Evolutionary conservation across 2,329 filamentous ascomycete genomes (phyloP).

Genomic region (Pestalotiopsis sp.): DNA sequence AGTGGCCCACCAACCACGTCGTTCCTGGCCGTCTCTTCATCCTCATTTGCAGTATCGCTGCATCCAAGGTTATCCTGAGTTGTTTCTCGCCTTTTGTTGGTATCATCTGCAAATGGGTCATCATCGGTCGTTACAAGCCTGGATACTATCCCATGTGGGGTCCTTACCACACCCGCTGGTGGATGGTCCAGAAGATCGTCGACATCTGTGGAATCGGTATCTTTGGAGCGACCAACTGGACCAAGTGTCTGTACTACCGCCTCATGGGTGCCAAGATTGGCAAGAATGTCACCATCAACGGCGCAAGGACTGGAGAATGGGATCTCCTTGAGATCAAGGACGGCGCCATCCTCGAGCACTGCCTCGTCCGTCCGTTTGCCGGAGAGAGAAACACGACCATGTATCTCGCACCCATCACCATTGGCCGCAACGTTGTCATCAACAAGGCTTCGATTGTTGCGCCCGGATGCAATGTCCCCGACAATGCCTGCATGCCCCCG

Average conservation of each 20-base stretch:
- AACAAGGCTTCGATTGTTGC: constrained; percentile 53
- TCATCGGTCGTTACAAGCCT: constrained; percentile 55
- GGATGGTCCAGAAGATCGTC: constrained; percentile 57
- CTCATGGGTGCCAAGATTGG: constrained; percentile 57
- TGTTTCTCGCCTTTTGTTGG: constrained; percentile 46
- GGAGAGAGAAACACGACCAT: constrained; percentile 60
- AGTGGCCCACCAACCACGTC: constrained; percentile 39
- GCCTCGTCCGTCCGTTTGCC: constrained; percentile 54
- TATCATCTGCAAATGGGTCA: constrained; percentile 56
- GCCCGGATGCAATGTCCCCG: constrained; percentile 49
- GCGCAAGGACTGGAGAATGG: constrained; percentile 53
- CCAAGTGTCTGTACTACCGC: constrained; percentile 48
- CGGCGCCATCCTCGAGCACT: constrained; percentile 47
- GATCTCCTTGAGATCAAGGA: constrained; percentile 59
- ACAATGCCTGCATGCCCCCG: constrained; percentile 54
- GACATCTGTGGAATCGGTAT: constrained; percentile 50
- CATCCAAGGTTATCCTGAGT: constrained; percentile 42
- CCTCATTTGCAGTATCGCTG: constrained; percentile 45
- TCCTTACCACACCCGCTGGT: constrained; percentile 60
- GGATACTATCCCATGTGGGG: constrained; percentile 64
- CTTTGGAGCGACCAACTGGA: constrained; percentile 42
- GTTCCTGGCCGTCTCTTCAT: constrained; percentile 50
- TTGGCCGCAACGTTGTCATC: constrained; percentile 50
- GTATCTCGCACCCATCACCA: constrained; percentile 54
- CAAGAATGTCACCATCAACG: constrained; percentile 48